Evolutionary conservation across 129 eudicot genomes (phyloP).

Genomic region (Daucus carota): DH1_v3.0 NC_030385.2:8930001-8930500

Average conservation of each 20-base stretch:
- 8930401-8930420: too few species aligned
- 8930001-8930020: constrained; percentile 85
- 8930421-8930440: too few species aligned
- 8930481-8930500: too few species aligned
- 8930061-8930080: background rate
- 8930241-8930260: background rate
- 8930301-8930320: background rate
- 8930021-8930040: constrained; percentile 56
- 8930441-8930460: too few species aligned
- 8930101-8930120: background rate
- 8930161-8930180: background rate
- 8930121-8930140: background rate
- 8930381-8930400: too few species aligned
- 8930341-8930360: too few species aligned
- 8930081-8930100: background rate
- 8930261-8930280: background rate
- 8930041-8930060: background rate
- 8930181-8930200: background rate
- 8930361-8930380: too few species aligned
- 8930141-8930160: background rate
- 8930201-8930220: background rate
- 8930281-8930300: background rate
- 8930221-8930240: background rate
- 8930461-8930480: too few species aligned
- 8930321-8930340: background rate